Conservation (phyloP, 768 basidiomycete species). For the Ramaria sp. region DNA sequence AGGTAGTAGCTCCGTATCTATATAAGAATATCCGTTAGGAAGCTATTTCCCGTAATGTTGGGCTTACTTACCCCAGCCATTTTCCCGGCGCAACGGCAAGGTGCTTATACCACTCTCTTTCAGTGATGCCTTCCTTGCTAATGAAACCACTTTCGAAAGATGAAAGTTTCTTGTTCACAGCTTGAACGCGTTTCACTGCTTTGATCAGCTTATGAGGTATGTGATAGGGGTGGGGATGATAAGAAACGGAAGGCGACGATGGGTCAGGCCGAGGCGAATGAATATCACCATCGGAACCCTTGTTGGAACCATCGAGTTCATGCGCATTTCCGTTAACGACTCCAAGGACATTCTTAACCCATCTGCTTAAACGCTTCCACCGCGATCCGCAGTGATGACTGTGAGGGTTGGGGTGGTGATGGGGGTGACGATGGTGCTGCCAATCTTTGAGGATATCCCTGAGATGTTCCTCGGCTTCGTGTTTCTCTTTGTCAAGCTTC, state of each 20-base stretch:
- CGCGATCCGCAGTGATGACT: not conserved
- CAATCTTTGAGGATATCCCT: slow-evolving; percentile 22
- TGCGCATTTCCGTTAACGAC: not conserved
- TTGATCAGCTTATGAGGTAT: slow-evolving; percentile 33
- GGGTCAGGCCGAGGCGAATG: not conserved
- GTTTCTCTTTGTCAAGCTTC: slow-evolving; percentile 20
- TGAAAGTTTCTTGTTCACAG: slow-evolving; percentile 55
- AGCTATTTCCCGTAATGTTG: not conserved
- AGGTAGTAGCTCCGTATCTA: slow-evolving; percentile 76
- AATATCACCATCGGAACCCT: not conserved
- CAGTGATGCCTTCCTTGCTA: slow-evolving; percentile 62
- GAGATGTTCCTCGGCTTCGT: slow-evolving; percentile 25
- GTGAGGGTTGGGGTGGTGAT: not conserved
- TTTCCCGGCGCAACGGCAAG: slow-evolving; percentile 82
- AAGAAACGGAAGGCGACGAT: not conserved
- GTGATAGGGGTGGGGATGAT: slow-evolving; percentile 18
- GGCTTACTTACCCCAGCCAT: slow-evolving; percentile 50
- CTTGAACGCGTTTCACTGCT: slow-evolving; percentile 47
- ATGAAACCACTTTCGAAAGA: slow-evolving; percentile 77
- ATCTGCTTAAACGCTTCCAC: slow-evolving; percentile 5
- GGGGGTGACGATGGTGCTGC: slow-evolving; percentile 1
- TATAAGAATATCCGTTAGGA: not conserved
- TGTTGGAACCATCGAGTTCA: not conserved
- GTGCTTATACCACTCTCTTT: slow-evolving; percentile 80
- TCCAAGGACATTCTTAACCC: slow-evolving; percentile 11